These are phyloP conservation scores for Lasiodiplodia theobromae DNA, from an alignment of 2,329 filamentous ascomycete genomes.

Conservation along the genomic window DNA sequence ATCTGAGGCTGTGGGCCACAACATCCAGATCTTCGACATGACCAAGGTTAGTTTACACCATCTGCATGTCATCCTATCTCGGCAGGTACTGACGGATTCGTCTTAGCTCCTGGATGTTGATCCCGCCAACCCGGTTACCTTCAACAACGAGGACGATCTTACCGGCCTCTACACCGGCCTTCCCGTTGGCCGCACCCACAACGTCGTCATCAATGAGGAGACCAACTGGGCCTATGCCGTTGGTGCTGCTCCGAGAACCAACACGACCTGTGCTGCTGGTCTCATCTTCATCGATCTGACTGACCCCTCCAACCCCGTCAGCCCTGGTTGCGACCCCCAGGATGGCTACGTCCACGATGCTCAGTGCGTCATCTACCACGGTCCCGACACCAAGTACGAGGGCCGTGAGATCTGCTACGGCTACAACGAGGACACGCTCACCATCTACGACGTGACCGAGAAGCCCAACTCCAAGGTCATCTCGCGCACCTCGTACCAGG, in stretches of 20 bases:
- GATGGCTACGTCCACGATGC: constrained; percentile 70
- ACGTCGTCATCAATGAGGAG: constrained; percentile 47
- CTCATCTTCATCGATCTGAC: constrained; percentile 67
- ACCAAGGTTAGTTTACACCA: constrained; percentile 46
- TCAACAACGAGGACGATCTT: constrained; percentile 44
- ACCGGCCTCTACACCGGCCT: constrained; percentile 44
- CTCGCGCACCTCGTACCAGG: constrained; percentile 63
- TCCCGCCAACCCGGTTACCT: constrained; percentile 44
- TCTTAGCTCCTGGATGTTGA: constrained; percentile 40
- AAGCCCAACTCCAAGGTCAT: constrained; percentile 57
- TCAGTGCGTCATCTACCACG: constrained; percentile 64
- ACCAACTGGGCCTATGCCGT: constrained; percentile 49
- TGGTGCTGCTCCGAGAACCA: constrained; percentile 43
- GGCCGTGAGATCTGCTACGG: constrained; percentile 64
- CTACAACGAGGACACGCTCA: constrained; percentile 62
- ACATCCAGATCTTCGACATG: constrained; percentile 70
- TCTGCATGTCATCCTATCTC: constrained; percentile 24
- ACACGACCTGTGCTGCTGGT: constrained; percentile 56
- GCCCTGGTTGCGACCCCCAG: constrained; percentile 60
- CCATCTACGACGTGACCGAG: constrained; percentile 61
- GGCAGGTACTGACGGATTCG: neutral
- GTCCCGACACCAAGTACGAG: constrained; percentile 57
- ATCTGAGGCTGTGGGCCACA: constrained; percentile 53
- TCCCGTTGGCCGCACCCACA: constrained; percentile 47
- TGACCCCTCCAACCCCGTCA: constrained; percentile 60